phyloP scores from a whole-genome alignment of 352 stramenopile species.

The Phytophthora fragariae region DNA sequence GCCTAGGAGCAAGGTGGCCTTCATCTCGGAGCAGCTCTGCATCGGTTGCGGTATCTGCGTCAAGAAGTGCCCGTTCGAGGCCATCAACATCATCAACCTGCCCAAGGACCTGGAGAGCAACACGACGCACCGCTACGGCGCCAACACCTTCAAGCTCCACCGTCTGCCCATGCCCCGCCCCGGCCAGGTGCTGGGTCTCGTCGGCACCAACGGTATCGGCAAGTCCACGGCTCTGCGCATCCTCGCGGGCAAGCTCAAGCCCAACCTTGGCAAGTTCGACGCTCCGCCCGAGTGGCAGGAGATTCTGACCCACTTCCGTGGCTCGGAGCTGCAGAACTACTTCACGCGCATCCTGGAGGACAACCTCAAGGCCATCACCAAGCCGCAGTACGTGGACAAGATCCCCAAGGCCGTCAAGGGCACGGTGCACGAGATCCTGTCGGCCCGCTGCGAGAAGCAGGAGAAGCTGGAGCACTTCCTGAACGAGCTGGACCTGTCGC shows the following conservation, averaged over 20 bases:
- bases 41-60: conserved; percentile 99
- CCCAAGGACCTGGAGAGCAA: conserved; percentile 99
- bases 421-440: conserved; percentile 94
- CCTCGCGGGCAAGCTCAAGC: conserved; percentile 99
- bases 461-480: conserved; percentile 85
- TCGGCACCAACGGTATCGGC: conserved; percentile 99
- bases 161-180: conserved; percentile 98
- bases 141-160: conserved; percentile 99
- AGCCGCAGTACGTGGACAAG: conserved; percentile 99
- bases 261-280: conserved; percentile 98
- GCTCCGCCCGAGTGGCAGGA: conserved; percentile 99
- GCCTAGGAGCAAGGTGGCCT: conserved; percentile 97
- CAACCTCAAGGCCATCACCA: conserved; percentile 99
- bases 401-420: conserved; percentile 98
- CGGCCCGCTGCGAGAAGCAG: conserved; percentile 93
- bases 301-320: conserved; percentile 98
- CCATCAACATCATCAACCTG: conserved; percentile 99
- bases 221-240: conserved; percentile 99
- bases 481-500: conserved; percentile 96
- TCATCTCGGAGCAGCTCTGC: conserved; percentile 99
- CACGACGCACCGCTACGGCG: conserved; percentile 99
- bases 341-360: conserved; percentile 99
- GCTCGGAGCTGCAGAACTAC: conserved; percentile 99
- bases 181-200: conserved; percentile 98
- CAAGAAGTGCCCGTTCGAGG: conserved; percentile 99